phyloP scores from a whole-genome alignment of 371 early-diverging fungal species.

The Massospora cicadina region DNA sequence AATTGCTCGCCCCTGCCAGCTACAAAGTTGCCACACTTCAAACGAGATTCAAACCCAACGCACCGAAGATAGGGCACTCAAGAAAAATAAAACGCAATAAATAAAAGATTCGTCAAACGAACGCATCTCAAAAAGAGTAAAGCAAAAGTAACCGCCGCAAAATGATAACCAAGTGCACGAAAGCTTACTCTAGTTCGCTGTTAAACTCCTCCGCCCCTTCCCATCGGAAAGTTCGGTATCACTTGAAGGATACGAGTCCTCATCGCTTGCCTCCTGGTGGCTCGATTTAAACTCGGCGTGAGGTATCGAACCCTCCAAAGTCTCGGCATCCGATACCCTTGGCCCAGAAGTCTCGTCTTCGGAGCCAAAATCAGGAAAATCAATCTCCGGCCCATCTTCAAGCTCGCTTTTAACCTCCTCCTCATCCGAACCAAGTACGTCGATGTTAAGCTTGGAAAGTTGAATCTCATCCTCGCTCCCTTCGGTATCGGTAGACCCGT shows the following conservation, averaged over 20 bases:
- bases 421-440: neutral
- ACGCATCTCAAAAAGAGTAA: too few species aligned
- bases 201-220: neutral
- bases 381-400: conserved; percentile 6
- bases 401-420: neutral
- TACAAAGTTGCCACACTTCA: too few species aligned
- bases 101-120: too few species aligned
- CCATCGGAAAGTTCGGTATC: conserved; percentile 5
- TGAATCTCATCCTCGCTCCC: neutral
- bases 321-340: neutral
- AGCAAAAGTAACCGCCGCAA: too few species aligned
- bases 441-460: neutral
- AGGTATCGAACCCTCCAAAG: neutral
- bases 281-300: neutral
- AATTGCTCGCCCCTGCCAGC: too few species aligned
- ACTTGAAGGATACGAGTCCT: neutral
- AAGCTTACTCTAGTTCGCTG: neutral
- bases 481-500: neutral
- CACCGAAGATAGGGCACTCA: too few species aligned
- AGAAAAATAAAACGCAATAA: too few species aligned
- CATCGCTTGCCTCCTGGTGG: neutral
- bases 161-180: too few species aligned
- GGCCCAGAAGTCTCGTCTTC: neutral
- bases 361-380: neutral
- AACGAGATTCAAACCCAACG: too few species aligned